Evolutionary conservation across 2,329 filamentous ascomycete species (phyloP), one percentile per base, ranked within the genome.

Genomic region (Dactylellina leptospora): DNA sequence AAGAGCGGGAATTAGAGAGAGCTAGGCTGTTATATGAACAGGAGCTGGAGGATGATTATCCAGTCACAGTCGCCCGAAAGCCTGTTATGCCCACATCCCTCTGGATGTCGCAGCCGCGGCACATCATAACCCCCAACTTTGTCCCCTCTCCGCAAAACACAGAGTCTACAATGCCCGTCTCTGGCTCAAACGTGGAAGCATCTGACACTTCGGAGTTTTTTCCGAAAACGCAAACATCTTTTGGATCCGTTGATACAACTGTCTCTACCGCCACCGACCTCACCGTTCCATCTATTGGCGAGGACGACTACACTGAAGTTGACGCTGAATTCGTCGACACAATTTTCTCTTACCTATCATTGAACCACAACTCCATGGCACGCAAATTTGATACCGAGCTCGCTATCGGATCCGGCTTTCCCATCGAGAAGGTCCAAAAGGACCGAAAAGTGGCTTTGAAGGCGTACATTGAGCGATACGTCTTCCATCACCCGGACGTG

Each of bases 291-390:
- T 72, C 68, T 10, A 8, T 72, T 13, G 68, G 68, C 5, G 68
- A 72, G 20, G 68, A 72, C 20, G 68, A 64, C 36, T 72, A 64
- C 38, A 40, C 59, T 10, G 68, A 72, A 44, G 68, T 72, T 22
- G 68, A 72, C 59, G 55, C 40, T 4, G 68, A 72, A 47, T 64
- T 72, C 22, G 53, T 72, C 47, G 58, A 55, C 38, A 72, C 68
- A 28, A 64, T 72, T 20, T 72, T 72, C 48, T 36, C 59, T 25
- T 72, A 72, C 45, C 53, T 72, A 40, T 72, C 68, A 5, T 59
- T 72, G 30, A 72, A 72, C 53, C 68, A 72, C 42, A 44, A 27
- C 10, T 72, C 68, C 13, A 72, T 72, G 68, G 68, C 68, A n/a
- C 68, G 45, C 36, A 72, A 72, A 30, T 72, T 72, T 33, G 68